Evolutionary conservation across 257 asterid genomes (phyloP).

Genomic region (Primulina tabacum): DNA sequence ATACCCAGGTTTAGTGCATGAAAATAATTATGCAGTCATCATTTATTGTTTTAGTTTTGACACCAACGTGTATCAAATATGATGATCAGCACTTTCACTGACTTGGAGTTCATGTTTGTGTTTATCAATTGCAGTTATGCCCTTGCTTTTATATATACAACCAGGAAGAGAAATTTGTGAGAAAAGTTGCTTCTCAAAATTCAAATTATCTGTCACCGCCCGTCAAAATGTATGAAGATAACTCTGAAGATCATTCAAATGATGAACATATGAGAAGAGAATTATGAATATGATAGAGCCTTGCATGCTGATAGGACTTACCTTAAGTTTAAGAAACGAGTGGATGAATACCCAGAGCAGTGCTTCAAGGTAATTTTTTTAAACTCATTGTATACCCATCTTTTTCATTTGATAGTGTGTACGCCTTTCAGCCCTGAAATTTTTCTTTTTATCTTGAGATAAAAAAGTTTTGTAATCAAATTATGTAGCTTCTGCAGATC

Average conservation of each 20-base stretch:
- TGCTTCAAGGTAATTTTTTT: slow-evolving; percentile 71
- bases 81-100: neutral
- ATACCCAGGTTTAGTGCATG: neutral
- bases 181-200: slow-evolving; percentile 28
- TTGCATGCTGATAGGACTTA: slow-evolving; percentile 75
- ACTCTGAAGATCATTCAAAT: slow-evolving; percentile 37
- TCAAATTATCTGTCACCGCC: slow-evolving; percentile 32
- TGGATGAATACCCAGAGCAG: slow-evolving; percentile 76
- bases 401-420: neutral
- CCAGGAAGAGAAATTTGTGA: slow-evolving; percentile 57
- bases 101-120: neutral
- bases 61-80: neutral
- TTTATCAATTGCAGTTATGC: slow-evolving; percentile 56
- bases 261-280: slow-evolving; percentile 73
- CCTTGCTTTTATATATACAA: slow-evolving; percentile 75
- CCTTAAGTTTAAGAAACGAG: slow-evolving; percentile 83
- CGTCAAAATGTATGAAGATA: slow-evolving; percentile 36
- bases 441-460: too few species aligned
- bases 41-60: slow-evolving; percentile 7
- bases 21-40: neutral
- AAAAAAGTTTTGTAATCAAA: neutral
- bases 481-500: neutral
- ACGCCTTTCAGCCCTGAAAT: neutral
- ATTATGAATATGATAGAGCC: slow-evolving; percentile 78
- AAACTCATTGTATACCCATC: neutral